Evolutionary conservation across 2,329 filamentous ascomycete species (phyloP).

Genomic region (Hymenoscyphus fructigenus): DNA sequence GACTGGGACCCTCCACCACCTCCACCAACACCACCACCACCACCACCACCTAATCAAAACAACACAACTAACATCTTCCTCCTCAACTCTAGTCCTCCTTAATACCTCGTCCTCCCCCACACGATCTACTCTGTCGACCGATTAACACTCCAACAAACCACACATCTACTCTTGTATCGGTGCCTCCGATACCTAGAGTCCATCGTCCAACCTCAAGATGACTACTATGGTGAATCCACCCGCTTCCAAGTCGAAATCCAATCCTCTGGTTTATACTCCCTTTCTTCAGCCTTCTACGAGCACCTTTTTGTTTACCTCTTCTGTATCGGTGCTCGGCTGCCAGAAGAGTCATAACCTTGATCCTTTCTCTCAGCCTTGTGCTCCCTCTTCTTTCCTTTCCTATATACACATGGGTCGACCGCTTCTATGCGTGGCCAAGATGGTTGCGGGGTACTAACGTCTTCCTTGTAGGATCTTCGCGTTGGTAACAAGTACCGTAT

Average conservation of each 20-base stretch:
- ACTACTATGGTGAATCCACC: constrained; percentile 59
- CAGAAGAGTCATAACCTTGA: constrained; percentile 19
- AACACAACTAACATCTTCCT: background rate
- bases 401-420: constrained; percentile 6
- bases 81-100: background rate
- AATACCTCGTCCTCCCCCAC: background rate
- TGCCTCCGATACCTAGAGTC: constrained; percentile 35
- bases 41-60: background rate
- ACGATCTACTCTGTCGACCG: constrained; percentile 22
- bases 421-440: constrained; percentile 9
- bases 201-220: constrained; percentile 48
- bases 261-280: constrained; percentile 42
- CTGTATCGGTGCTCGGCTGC: constrained; percentile 26
- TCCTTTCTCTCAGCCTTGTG: constrained; percentile 29
- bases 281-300: constrained; percentile 36
- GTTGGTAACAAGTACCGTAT: constrained; percentile 99
- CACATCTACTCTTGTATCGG: constrained; percentile 34
- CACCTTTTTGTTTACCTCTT: constrained; percentile 33
- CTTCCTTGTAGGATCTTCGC: constrained; percentile 76
- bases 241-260: constrained; percentile 40
- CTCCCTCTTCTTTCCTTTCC: constrained; percentile 17
- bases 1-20: no score
- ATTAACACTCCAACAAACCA: constrained; percentile 15
- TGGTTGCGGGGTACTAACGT: constrained; percentile 25
- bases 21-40: background rate